Base-by-base conservation (phyloP, 1,284 basidiomycete genomes). In the Sporisorium reilianum region DNA sequence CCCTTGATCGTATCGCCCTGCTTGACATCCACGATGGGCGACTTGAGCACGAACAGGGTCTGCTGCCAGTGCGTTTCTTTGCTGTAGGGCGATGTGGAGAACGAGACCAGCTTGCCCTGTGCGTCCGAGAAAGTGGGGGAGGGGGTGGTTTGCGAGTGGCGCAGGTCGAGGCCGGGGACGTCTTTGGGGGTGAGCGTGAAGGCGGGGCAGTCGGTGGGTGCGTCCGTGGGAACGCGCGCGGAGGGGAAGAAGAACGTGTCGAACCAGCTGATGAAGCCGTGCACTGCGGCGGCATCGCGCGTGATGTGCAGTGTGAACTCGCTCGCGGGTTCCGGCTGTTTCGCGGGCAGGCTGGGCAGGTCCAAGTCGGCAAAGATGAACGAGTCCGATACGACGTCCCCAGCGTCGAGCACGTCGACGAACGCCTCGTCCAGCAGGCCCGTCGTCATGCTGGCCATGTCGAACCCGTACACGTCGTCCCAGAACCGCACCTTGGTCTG, bases 11-110 rank as follows among this genome's bases (percentile, higher is more conserved):
- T 84, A 1, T 91, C 93, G 69, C 94, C 94, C 84, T 92, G 89
- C 9, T 88, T 87, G 0, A 92, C 90, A 25, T 85, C 81, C 1
- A 26, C 44, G 65, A 98, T 89, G 0, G 94, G 92, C 55, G 94
- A 89, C 59, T 90, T 89, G 69, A 99, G 87, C 72, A 98, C 86
- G 85, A 99, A 97, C 12, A 95, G 81, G 0, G 95, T 95, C 84
- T 99, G 96, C 85, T 96, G 96, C 96, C 96, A 99, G 85, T 99
- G 96, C n/a, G 96, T 99, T 23, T 92, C 90, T 51, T 90, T 89
- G 70, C 92, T 93, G 78, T 86, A 69, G 5, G 96, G 94, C 0
- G 94, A 93, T 0, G 96, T 99, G 71, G 94, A 96, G 85, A 98
- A 98, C 84, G 92, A 93, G 9, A 90, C 90, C 22, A 45, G n/a